Evolutionary conservation across 2,329 filamentous ascomycete genomes (phyloP), one percentile per base, ranked within the genome.

Genomic region (Aureobasidium sp.): DNA sequence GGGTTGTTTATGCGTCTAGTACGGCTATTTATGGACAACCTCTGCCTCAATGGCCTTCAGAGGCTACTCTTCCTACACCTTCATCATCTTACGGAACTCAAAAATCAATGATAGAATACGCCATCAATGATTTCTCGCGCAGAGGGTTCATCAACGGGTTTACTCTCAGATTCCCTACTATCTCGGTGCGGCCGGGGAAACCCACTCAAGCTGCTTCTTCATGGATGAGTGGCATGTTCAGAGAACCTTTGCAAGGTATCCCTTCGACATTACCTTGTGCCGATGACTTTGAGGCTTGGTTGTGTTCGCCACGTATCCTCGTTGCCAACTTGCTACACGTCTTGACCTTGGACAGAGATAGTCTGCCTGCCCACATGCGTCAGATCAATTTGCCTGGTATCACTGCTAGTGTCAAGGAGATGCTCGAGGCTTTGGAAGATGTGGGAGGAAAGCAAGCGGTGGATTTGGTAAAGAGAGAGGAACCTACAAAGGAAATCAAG

Each of bases 331-430:
- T 85, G 53, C 70, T 83, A 32, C 78, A 81, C 67, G 80, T 81
- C 5, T 74, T 80, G 57, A 75, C 76, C 20, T 70, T 85, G 26
- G 76, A 79, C 2, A 75, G 72, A 36, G 81, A 82, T 66, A 76
- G 74, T 29, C 80, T 84, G 72, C 73, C 74, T 39, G 27, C 65
- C 3, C 79, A 81, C 53, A 78, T 79, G 61, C 76, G 82, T 42
- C 77, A 82, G 61, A 78, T 83, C 0, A 79, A 81, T 70, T 69
- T 85, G 51, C 83, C 83, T 0, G 83, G 83, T 1, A 78, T 78
- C 57, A 79, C 77, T 48, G 80, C 81, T 5, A 83, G 78, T 3
- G 80, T 84, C 39, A 77, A 77, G 62, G 78, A 83, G 62, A 85
- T 85, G 76, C 71, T 85, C 69, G 76, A 83, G 65, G 81, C 82